These are phyloP conservation scores for Stephania japonica DNA, from an alignment of 164 flowering plant species.

Conservation along the genomic window DNA sequence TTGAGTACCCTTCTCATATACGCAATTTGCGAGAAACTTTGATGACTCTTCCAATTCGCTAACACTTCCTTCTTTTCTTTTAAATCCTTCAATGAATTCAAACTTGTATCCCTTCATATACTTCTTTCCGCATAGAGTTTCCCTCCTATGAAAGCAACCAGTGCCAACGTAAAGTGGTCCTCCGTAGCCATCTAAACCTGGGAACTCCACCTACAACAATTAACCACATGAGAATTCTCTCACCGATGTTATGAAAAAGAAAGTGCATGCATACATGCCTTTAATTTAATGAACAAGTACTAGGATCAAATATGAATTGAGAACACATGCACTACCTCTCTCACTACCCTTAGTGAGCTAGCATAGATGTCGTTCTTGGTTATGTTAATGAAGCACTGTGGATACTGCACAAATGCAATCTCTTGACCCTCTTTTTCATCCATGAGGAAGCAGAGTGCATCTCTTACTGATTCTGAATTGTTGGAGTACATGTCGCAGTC, in stretches of 20 bases:
- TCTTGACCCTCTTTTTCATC: conserved; percentile 32
- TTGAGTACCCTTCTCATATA: conserved; percentile 26
- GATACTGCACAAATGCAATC: conserved; percentile 34
- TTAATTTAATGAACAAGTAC: not conserved
- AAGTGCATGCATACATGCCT: not conserved
- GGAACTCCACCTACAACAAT: conserved; percentile 18
- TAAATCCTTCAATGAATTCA: conserved; percentile 9
- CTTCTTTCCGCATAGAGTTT: conserved; percentile 24
- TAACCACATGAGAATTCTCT: not conserved
- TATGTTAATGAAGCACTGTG: conserved; percentile 22
- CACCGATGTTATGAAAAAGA: too few relatives aligned
- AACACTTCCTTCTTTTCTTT: conserved; percentile 12
- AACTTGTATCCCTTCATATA: conserved; percentile 13
- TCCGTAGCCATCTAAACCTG: conserved; percentile 26
- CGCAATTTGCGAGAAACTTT: conserved; percentile 28
- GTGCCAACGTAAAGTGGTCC: conserved; percentile 32
- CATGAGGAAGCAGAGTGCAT: conserved; percentile 35
- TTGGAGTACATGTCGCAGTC: conserved; percentile 42
- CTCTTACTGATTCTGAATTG: conserved; percentile 29
- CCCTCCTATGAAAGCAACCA: conserved; percentile 41
- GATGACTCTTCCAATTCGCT: conserved; percentile 21
- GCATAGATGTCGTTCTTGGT: conserved; percentile 25
- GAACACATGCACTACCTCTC: conserved; percentile 9
- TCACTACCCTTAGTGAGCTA: not conserved
- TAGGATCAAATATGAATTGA: not conserved